phyloP scores from a whole-genome alignment of 169 alveolate species.

The Plasmodium yoelii region DNA sequence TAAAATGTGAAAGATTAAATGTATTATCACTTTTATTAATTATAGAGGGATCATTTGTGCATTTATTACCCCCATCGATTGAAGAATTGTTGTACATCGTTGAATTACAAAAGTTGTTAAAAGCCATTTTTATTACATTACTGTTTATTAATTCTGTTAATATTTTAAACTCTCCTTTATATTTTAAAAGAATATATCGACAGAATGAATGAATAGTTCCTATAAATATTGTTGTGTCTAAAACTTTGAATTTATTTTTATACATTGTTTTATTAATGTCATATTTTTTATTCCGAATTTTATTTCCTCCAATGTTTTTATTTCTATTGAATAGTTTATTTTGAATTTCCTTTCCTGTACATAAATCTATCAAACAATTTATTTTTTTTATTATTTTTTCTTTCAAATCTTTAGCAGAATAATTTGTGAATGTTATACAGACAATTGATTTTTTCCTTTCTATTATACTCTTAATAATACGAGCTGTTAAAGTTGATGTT shows the following conservation, averaged over 20 bases:
- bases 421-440: conserved; percentile 81
- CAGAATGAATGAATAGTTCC: conserved; percentile 82
- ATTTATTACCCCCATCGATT: not conserved
- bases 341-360: conserved; percentile 9
- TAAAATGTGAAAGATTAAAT: not conserved
- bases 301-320: not conserved
- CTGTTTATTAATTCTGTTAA: conserved; percentile 34
- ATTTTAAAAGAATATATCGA: conserved; percentile 71
- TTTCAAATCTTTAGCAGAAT: conserved; percentile 83
- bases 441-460: conserved; percentile 77
- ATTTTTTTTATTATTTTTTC: conserved; percentile 67
- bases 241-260: conserved; percentile 31
- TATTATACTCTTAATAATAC: conserved; percentile 82
- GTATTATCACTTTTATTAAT: not conserved
- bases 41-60: not conserved
- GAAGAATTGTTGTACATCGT: not conserved
- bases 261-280: conserved; percentile 10
- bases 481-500: conserved; percentile 86
- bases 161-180: conserved; percentile 66
- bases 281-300: not conserved
- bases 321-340: conserved; percentile 14
- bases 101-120: conserved; percentile 20
- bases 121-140: conserved; percentile 49
- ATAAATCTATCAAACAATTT: conserved; percentile 44
- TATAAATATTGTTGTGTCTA: conserved; percentile 56